Percentiles rank a stretch among this genome's conserved stretches.
Conservation (phyloP, 2,329 filamentous ascomycete genomes). For the Colletotrichum euphorbiae region DNA sequence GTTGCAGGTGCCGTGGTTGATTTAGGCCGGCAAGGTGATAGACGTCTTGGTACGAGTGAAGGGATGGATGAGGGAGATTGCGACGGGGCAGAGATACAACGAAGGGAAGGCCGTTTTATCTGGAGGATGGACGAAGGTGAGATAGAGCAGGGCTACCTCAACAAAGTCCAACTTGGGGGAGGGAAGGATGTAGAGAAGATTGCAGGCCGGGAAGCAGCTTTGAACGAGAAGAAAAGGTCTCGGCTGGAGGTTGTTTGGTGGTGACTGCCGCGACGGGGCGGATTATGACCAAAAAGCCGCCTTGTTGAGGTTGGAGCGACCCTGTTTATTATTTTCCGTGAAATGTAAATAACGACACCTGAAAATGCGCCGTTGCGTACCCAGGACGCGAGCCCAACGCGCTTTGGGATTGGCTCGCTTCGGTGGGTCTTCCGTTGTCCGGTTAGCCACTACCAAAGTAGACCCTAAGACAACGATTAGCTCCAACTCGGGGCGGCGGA, state of each 20-base stretch:
- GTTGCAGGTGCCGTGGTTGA: constrained; percentile 7
- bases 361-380: constrained; percentile 24
- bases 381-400: constrained; percentile 29
- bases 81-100: constrained; percentile 19
- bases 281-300: constrained; percentile 37
- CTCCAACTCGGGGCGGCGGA: not conserved
- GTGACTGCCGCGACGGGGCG: constrained; percentile 31
- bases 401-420: constrained; percentile 18
- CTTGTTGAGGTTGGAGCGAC: constrained; percentile 27
- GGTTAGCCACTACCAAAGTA: constrained; percentile 11
- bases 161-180: constrained; percentile 26
- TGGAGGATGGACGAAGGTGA: constrained; percentile 15
- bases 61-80: constrained; percentile 36
- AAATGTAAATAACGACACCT: constrained; percentile 30
- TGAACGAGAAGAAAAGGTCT: constrained; percentile 27
- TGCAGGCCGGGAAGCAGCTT: constrained; percentile 23
- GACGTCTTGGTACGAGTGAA: constrained; percentile 24
- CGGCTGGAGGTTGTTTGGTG: constrained; percentile 27
- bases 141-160: constrained; percentile 32
- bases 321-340: constrained; percentile 30
- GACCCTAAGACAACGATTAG: no score
- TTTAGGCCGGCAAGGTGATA: constrained; percentile 4
- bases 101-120: constrained; percentile 34
- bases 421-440: constrained; percentile 24
- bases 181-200: constrained; percentile 24